Percentiles rank a stretch among this genome's conserved stretches.
Evolutionary conservation across 1,284 basidiomycete species (phyloP).

Genomic region (Ustilago loliicola): DNA sequence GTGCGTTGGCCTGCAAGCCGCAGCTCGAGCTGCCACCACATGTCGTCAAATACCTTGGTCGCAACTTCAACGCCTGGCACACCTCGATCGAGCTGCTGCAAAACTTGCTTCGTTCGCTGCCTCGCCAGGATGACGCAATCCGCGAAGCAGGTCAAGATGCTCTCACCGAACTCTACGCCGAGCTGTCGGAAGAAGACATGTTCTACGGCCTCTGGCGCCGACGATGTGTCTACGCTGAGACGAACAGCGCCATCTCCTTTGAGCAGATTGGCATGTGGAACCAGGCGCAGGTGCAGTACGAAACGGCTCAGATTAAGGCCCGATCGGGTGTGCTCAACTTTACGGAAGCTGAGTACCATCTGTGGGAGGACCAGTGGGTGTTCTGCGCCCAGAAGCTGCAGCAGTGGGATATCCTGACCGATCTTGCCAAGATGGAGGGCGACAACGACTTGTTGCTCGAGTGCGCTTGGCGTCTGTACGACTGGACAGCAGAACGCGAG

Average conservation of each 20-base stretch:
- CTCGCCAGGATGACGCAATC: slow-evolving; percentile 80
- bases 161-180: slow-evolving; percentile 93
- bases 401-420: slow-evolving; percentile 87
- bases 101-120: slow-evolving; percentile 76
- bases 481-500: slow-evolving; percentile 85
- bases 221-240: slow-evolving; percentile 88
- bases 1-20: slow-evolving; percentile 85
- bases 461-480: slow-evolving; percentile 93
- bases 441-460: slow-evolving; percentile 94
- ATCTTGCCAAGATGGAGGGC: slow-evolving; percentile 86
- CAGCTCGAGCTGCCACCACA: slow-evolving; percentile 91
- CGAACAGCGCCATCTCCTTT: slow-evolving; percentile 90
- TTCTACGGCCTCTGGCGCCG: slow-evolving; percentile 97
- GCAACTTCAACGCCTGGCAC: slow-evolving; percentile 97
- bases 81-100: slow-evolving; percentile 90
- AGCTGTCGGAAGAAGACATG: slow-evolving; percentile 94
- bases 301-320: slow-evolving; percentile 88
- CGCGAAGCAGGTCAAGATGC: slow-evolving; percentile 91
- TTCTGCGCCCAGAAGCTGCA: slow-evolving; percentile 95
- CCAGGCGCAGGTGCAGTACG: slow-evolving; percentile 89
- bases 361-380: slow-evolving; percentile 99
- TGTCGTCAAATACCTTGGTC: slow-evolving; percentile 94
- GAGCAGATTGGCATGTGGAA: slow-evolving; percentile 99
- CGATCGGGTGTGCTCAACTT: slow-evolving; percentile 87
- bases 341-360: slow-evolving; percentile 93